Conservation (phyloP, 1,139 yeast genomes). For the Spathaspora sp. region DNA sequence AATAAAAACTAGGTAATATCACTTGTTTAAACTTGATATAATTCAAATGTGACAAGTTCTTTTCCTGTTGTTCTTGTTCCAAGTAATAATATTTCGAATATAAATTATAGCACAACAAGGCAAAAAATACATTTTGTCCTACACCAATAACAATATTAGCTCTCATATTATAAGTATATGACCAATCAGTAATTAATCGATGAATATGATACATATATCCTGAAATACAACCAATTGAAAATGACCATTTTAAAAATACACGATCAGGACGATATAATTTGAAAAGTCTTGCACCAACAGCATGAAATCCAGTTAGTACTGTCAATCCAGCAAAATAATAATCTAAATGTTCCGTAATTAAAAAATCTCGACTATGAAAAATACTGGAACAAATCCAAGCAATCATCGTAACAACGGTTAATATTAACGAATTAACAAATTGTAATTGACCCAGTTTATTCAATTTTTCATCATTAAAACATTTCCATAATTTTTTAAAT, state of each 20-base stretch:
- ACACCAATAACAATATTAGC: slow-evolving; percentile 82
- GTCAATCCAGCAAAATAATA: slow-evolving; percentile 92
- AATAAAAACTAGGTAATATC: slow-evolving; percentile 34
- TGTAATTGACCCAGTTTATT: slow-evolving; percentile 21
- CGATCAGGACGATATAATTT: slow-evolving; percentile 48
- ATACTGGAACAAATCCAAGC: slow-evolving; percentile 89
- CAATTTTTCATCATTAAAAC: slow-evolving; percentile 13
- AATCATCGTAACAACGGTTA: slow-evolving; percentile 63
- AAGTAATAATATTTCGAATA: slow-evolving; percentile 33
- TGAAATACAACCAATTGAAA: slow-evolving; percentile 43
- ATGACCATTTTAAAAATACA: slow-evolving; percentile 24
- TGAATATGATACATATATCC: slow-evolving; percentile 64
- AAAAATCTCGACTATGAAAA: slow-evolving; percentile 83
- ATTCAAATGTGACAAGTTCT: slow-evolving; percentile 23
- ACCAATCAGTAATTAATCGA: slow-evolving; percentile 74
- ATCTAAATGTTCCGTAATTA: slow-evolving; percentile 79
- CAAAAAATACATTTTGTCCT: slow-evolving; percentile 58
- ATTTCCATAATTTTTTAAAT: slow-evolving; percentile 32
- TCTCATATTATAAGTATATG: slow-evolving; percentile 90
- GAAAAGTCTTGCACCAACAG: slow-evolving; percentile 57
- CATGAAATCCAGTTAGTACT: slow-evolving; percentile 75
- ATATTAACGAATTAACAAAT: slow-evolving; percentile 37
- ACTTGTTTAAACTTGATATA: slow-evolving; percentile 25
- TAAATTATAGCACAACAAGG: slow-evolving; percentile 30
- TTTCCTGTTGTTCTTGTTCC: slow-evolving; percentile 17